These are phyloP conservation scores for Amoebophrya sp. DNA, from an alignment of 169 alveolate genomes.

Conservation along the genomic window DNA sequence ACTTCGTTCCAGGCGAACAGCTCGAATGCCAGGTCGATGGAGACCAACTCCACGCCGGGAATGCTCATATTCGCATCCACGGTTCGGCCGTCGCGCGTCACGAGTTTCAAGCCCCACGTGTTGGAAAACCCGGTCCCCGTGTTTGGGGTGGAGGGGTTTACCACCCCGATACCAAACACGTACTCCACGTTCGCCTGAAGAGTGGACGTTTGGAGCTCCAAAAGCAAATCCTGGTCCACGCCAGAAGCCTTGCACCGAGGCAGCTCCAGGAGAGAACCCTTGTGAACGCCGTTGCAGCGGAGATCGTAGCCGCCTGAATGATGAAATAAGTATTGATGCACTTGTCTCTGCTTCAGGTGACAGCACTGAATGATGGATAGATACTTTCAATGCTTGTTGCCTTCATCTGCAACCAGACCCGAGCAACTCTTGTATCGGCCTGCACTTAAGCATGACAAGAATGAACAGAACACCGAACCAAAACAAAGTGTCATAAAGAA, in stretches of 20 bases:
- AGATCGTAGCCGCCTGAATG: background rate
- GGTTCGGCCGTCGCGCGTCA: background rate
- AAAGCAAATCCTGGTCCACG: background rate
- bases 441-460: too few species aligned
- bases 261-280: background rate
- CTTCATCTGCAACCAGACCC: too few species aligned
- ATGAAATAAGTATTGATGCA: too few species aligned
- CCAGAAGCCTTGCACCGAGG: background rate
- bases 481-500: too few species aligned
- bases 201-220: background rate
- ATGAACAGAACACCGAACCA: too few species aligned
- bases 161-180: background rate
- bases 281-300: background rate
- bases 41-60: background rate
- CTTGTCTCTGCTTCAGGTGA: too few species aligned
- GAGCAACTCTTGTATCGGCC: too few species aligned
- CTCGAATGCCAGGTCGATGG: background rate
- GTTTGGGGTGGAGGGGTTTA: background rate
- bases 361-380: too few species aligned
- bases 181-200: background rate
- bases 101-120: background rate
- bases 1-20: background rate
- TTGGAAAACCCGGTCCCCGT: background rate
- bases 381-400: too few species aligned
- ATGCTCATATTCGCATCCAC: background rate